Evolutionary conservation across 2,329 filamentous ascomycete species (phyloP), one percentile per base, ranked within the genome.

Genomic region (Volutella citrinella): DNA sequence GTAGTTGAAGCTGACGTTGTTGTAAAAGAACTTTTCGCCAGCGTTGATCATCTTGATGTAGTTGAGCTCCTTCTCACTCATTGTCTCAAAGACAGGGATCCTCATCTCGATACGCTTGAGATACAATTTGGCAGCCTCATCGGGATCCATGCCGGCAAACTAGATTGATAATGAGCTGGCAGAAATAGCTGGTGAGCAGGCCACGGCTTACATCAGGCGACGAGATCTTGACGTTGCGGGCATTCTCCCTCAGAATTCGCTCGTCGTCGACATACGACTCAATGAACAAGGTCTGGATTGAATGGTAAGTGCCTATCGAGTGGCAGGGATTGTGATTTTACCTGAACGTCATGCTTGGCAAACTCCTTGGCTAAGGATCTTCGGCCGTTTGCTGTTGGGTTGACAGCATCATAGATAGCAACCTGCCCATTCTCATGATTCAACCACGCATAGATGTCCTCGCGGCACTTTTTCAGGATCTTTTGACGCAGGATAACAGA

Each of bases 21-120:
- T 98, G 64, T 97, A 91, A 51, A 91, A 84, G 56, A 98, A 84
- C 48, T 88, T 82, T 56, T 91, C 81, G 27, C 93, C 93, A 7
- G 93, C 93, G 51, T 98, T 98, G 59, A 97, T 95, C 91, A 98
- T 96, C 69, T 95, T 96, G 67, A 98, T 91, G 66, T 91, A 98
- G 60, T 97, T 95, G 44, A 98, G 74, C 48, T 97, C 90, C 19
- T 76, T 74, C 61, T 98, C 93, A 52, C 90, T 78, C 89, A 98
- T 97, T 2, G 88, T 95, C 66, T 98, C 90, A 51, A 95, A 98
- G 39, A 91, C 83, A 14, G 93, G 93, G 40, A 98, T 98, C 49
- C 93, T 87, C 51, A 87, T 83, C 44, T 88, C 82, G 56, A 98
- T 97, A 31, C 93, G 82, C 43, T 82, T 78, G 23, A 98, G 76